Base-by-base conservation (phyloP, 805 yeast species). In the Hanseniaspora hatyaiensis region DNA sequence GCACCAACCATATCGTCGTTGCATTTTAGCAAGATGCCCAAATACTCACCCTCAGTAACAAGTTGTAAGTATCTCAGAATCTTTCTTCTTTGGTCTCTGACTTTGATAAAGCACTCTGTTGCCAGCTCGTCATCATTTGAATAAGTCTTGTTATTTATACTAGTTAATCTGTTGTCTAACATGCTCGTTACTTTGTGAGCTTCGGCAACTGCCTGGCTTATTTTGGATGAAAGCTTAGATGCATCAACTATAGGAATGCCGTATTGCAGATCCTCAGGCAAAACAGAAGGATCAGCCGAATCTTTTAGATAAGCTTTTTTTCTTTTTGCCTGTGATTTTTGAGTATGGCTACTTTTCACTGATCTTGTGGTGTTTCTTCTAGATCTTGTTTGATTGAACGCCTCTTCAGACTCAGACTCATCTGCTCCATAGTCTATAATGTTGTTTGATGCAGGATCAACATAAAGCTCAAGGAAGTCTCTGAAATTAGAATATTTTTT, bases 1-100 rank as follows among this genome's bases (percentile, higher is more conserved):
- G 87, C 80, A 3, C 67, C 67, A 6, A 92, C 94, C 52, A 92
- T 71, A 60, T 85, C 88, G 56, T 92, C 98, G 60, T 92, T 92
- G 38, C 96, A 94, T 55, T 77, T 80, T 50, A 92, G 76, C 52
- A 92, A 70, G 37, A 85, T 73, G n/a, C 96, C 97, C 52, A 92
- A 65, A 52, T 78, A 82, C 57, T 85, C 95, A 53, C 88, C 96
- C 50, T 78, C 78, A 36, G 84, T 82, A 34, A 87, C 85, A 44
- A 76, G 70, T 64, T 92, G 97, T 54, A 92, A 70, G 60, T 87
- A 87, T 52, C 86, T 68, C 53, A 92, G 68, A 13, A 92, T 77
- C 56, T 77, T 79, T 51, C 95, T 72, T 60, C 98, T 75, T 45
- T 82, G 73, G 6, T 73, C 66, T 51, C 89, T 74, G 56, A 94